These are phyloP conservation scores for Antarctomyces pellizariae DNA, from an alignment of 495 filamentous ascomycete genomes.

Conservation along the genomic window DNA sequence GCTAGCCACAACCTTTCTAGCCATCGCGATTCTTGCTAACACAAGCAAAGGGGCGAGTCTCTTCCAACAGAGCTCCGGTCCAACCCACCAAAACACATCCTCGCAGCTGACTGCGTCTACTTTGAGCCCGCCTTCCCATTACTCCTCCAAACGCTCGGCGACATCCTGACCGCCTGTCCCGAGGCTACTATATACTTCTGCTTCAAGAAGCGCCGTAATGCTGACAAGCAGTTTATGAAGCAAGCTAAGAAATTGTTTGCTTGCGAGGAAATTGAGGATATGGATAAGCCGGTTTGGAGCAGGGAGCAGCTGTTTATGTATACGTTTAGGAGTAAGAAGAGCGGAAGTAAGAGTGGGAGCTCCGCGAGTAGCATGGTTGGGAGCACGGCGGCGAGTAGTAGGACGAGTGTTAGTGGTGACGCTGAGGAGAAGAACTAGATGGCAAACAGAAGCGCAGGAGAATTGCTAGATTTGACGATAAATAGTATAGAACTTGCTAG, in stretches of 20 bases:
- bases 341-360: no score
- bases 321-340: constrained; percentile 29
- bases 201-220: constrained; percentile 69
- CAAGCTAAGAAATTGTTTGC: constrained; percentile 37
- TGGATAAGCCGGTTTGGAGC: constrained; percentile 31
- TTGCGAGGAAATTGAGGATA: constrained; percentile 37
- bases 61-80: constrained; percentile 21
- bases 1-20: no score
- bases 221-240: constrained; percentile 51
- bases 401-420: no score
- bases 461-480: no score
- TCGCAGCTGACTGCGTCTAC: constrained; percentile 94
- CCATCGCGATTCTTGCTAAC: no score
- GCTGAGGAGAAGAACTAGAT: no score
- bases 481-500: no score
- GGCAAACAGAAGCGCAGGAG: no score
- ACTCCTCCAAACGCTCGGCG: constrained; percentile 51
- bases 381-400: no score
- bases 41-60: constrained; percentile 26
- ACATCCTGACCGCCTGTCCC: constrained; percentile 27
- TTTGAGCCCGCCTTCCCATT: constrained; percentile 88
- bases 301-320: constrained; percentile 42
- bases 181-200: constrained; percentile 70
- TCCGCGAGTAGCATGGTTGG: no score
- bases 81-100: constrained; percentile 45